Evolutionary conservation across 805 yeast genomes (phyloP).

Genomic region (Scheffersomyces coipomensis): DNA sequence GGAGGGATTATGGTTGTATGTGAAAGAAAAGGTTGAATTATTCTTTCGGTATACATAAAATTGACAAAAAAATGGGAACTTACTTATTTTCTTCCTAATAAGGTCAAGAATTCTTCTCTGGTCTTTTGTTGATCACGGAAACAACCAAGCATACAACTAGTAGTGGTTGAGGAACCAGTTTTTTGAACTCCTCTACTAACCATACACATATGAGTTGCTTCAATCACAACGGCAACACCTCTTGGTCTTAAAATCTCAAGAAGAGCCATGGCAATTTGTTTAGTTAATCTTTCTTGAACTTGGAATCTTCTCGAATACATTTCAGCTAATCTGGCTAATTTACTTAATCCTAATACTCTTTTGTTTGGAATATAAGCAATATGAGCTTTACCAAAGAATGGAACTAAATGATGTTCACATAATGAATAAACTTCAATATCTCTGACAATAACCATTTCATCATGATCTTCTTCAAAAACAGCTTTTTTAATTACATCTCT

Average conservation of each 20-base stretch:
- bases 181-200: slow-evolving; percentile 97
- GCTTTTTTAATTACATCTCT: slow-evolving; percentile 91
- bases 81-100: slow-evolving; percentile 62
- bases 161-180: slow-evolving; percentile 88
- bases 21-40: slow-evolving; percentile 14
- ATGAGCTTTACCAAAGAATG: slow-evolving; percentile 95
- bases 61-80: slow-evolving; percentile 4
- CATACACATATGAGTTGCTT: slow-evolving; percentile 99
- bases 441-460: slow-evolving; percentile 97
- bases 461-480: slow-evolving; percentile 96
- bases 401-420: slow-evolving; percentile 98
- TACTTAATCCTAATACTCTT: slow-evolving; percentile 87
- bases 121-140: slow-evolving; percentile 93
- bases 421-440: slow-evolving; percentile 90
- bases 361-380: slow-evolving; percentile 97
- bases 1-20: no score
- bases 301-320: slow-evolving; percentile 95
- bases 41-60: slow-evolving; percentile 1
- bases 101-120: slow-evolving; percentile 88
- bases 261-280: slow-evolving; percentile 95
- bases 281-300: slow-evolving; percentile 96
- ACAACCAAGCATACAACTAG: slow-evolving; percentile 97
- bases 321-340: slow-evolving; percentile 93
- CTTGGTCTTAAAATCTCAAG: slow-evolving; percentile 88
- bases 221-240: slow-evolving; percentile 98